These are phyloP conservation scores for Ganoderma leucocontextum DNA, from an alignment of 1,284 basidiomycete genomes.

Conservation along the genomic window DNA sequence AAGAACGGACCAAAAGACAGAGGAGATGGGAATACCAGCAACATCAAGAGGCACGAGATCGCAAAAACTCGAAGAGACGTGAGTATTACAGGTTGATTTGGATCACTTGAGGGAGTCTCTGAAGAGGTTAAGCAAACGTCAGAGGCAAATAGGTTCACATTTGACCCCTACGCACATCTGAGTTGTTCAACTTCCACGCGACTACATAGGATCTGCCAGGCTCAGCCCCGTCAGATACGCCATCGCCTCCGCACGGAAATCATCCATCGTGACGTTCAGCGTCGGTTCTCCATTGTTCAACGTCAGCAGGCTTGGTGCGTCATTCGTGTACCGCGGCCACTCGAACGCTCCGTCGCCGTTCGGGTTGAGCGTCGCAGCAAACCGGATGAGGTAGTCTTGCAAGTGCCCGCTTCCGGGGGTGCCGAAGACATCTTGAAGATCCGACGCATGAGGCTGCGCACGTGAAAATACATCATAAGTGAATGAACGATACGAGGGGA, in stretches of 20 bases:
- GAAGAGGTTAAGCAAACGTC: too few relatives aligned
- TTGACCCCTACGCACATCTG: background rate
- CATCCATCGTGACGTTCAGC: slow-evolving; percentile 47
- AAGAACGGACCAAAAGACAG: too few relatives aligned
- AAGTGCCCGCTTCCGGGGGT: slow-evolving; percentile 28
- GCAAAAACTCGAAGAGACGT: too few relatives aligned
- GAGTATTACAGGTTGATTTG: too few relatives aligned
- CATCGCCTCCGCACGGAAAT: slow-evolving; percentile 47
- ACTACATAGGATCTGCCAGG: slow-evolving; percentile 17
- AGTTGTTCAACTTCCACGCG: background rate
- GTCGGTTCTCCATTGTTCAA: slow-evolving; percentile 52
- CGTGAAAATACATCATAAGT: background rate
- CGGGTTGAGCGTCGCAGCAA: slow-evolving; percentile 24
- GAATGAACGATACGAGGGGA: slow-evolving; percentile 26
- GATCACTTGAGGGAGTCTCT: too few relatives aligned
- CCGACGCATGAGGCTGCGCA: slow-evolving; percentile 22
- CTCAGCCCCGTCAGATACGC: slow-evolving; percentile 23
- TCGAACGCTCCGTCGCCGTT: slow-evolving; percentile 47
- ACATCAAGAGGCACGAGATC: too few relatives aligned
- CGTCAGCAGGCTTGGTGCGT: slow-evolving; percentile 49
- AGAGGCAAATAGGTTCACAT: too few relatives aligned
- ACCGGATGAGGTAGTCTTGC: slow-evolving; percentile 31
- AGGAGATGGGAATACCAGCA: too few relatives aligned
- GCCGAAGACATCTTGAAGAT: slow-evolving; percentile 22
- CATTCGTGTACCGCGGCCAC: slow-evolving; percentile 59